Evolutionary conservation across 768 basidiomycete species (phyloP), one percentile per base, ranked within the genome.

Genomic region (Mrakia gelida): DNA sequence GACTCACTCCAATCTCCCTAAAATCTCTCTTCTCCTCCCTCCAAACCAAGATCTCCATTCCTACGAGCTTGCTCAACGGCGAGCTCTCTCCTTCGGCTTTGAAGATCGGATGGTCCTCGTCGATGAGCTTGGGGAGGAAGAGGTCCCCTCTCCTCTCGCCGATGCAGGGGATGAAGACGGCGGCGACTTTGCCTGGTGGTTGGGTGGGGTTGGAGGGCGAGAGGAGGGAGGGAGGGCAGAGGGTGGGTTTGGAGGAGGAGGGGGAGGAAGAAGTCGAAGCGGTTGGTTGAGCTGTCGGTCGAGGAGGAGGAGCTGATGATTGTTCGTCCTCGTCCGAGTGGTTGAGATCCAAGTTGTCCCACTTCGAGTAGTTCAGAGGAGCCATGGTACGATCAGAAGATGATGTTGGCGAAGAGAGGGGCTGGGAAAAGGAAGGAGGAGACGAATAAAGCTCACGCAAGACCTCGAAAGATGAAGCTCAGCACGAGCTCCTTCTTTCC

Each of bases 1-100:
- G 38, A 41, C 65, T 38, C 65, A 67, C 65, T 67, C 65, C 65
- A 6, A 67, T 67, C 18, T 67, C 65, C 65, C 34, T 67, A 18
- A 1, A 67, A 38, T 67, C 65, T 34, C 65, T 67, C 65, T 38
- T 30, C 21, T 67, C 65, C 65, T 21, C 38, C 32, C 65, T 67
- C 65, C 65, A 67, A 8, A 67, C 65, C 7, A 67, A 23, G 34
- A 67, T 67, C 65, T 67, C 65, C 32, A 67, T 34, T 23, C 65
- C 65, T 16, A 67, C 65, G 32, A 67, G 30, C 18, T 38, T 67
- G 28, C 65, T 38, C 38, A 67, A 9, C 21, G 65, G 65, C 10
- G 32, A 34, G 65, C 13, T 38, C 32, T 67, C 21, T 32, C 65
- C 65, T 34, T 67, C 65, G 9, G 30, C 63, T 21, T 4, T 18